Percentiles rank a stretch among this genome's conserved stretches.
phyloP scores from a whole-genome alignment of 2,329 filamentous ascomycete species.

The Stachybotrys chartarum region DNA sequence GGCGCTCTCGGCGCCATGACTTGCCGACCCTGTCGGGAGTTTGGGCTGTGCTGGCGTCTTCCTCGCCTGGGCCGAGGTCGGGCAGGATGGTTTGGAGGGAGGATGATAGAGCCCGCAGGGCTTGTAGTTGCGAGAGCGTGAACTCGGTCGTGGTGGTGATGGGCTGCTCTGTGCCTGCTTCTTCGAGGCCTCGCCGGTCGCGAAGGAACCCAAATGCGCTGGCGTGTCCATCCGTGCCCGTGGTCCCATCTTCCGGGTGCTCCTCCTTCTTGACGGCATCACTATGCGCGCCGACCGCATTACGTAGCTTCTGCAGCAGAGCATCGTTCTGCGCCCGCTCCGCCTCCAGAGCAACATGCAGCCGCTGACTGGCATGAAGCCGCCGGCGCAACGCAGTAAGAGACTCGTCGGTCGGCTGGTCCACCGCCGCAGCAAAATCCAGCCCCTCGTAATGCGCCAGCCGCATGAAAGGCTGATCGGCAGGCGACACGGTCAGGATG shows the following conservation, averaged over 20 bases:
- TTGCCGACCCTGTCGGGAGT: constrained; percentile 29
- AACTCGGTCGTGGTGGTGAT: constrained; percentile 70
- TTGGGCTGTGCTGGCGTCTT: constrained; percentile 21
- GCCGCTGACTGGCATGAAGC: constrained; percentile 69
- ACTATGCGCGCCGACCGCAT: constrained; percentile 21
- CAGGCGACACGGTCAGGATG: constrained; percentile 61
- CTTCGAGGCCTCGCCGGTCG: constrained; percentile 41
- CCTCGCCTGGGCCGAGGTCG: constrained; percentile 37
- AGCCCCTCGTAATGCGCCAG: constrained; percentile 77
- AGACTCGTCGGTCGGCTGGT: constrained; percentile 54
- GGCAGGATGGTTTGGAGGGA: constrained; percentile 59
- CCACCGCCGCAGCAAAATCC: constrained; percentile 30
- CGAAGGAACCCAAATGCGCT: constrained; percentile 49
- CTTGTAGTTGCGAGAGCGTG: constrained; percentile 74
- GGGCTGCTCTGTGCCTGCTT: constrained; percentile 45
- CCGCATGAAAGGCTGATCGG: constrained; percentile 71
- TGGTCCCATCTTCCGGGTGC: constrained; percentile 2
- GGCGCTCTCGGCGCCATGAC: constrained; percentile 62
- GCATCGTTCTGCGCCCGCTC: constrained; percentile 68
- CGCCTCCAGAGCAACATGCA: constrained; percentile 61
- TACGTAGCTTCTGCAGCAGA: constrained; percentile 57
- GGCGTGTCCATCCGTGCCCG: constrained; percentile 2
- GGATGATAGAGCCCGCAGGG: constrained; percentile 59
- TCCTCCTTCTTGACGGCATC: constrained; percentile 17
- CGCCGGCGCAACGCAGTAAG: constrained; percentile 67